phyloP scores from a whole-genome alignment of 352 stramenopile species.

The Phytopythium litorale region DNA sequence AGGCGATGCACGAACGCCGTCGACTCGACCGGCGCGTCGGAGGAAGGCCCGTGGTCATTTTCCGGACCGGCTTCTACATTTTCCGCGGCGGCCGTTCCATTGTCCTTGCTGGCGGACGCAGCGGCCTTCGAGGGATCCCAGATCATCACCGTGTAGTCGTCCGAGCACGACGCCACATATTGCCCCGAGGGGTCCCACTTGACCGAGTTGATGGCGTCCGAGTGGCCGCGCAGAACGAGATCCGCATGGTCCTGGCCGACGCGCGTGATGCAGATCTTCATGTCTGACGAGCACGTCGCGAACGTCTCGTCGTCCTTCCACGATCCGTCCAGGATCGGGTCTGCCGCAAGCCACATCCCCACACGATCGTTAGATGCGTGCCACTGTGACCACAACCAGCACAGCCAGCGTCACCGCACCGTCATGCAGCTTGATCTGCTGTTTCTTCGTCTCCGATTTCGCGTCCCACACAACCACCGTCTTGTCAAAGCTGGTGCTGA shows the following conservation, averaged over 20 bases:
- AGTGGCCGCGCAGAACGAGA: constrained; percentile 91
- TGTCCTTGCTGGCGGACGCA: constrained; percentile 9
- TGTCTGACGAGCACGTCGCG: constrained; percentile 94
- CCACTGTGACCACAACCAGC: background rate
- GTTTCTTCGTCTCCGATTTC: constrained; percentile 89
- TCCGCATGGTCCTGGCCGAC: constrained; percentile 77
- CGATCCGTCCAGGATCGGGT: constrained; percentile 88
- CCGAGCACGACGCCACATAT: constrained; percentile 95
- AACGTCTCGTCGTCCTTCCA: constrained; percentile 95
- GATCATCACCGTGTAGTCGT: constrained; percentile 98
- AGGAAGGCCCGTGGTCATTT: constrained; percentile 17
- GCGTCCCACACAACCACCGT: constrained; percentile 81
- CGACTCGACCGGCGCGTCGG: constrained; percentile 17
- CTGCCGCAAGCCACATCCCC: constrained; percentile 9
- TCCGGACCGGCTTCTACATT: constrained; percentile 21
- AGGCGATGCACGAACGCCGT: constrained; percentile 74
- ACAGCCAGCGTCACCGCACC: constrained; percentile 10
- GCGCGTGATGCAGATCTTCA: constrained; percentile 87
- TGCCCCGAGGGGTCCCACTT: constrained; percentile 95
- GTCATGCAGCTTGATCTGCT: constrained; percentile 93
- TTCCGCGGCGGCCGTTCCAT: constrained; percentile 13
- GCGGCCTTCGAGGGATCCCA: constrained; percentile 80
- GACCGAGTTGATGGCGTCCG: constrained; percentile 98
- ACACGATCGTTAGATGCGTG: background rate
- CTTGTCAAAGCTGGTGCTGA: constrained; percentile 86